Percentiles rank a stretch among this genome's conserved stretches.
These are phyloP conservation scores for Lepidium didymum DNA, from an alignment of 345 rosid genomes.

Conservation along the genomic window DNA sequence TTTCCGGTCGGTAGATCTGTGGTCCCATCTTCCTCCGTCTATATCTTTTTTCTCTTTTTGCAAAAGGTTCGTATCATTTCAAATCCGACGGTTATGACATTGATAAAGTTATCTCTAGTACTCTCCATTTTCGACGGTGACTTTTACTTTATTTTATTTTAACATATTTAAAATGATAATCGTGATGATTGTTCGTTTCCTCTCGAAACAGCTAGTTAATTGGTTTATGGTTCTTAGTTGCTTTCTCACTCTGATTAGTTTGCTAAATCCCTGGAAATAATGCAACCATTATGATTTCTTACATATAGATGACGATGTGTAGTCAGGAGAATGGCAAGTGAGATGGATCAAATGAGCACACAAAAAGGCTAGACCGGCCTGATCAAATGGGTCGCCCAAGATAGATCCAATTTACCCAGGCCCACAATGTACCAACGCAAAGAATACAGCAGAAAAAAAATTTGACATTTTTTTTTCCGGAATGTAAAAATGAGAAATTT, in stretches of 20 bases:
- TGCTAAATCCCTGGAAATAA: not conserved
- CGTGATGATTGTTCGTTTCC: too few species aligned
- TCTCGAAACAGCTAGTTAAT: not conserved
- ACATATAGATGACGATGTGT: not conserved
- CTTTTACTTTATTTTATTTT: not conserved
- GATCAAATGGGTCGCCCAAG: not conserved
- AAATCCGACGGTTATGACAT: not conserved
- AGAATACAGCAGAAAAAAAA: too few species aligned
- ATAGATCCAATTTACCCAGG: not conserved
- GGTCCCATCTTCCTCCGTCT: slow-evolving; percentile 5
- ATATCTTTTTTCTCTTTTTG: not conserved
- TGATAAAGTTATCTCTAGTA: not conserved
- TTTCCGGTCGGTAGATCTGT: slow-evolving; percentile 30
- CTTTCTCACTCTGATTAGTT: not conserved
- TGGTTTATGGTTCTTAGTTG: not conserved
- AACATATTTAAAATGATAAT: too few species aligned
- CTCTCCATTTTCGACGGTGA: not conserved
- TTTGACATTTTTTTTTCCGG: too few species aligned
- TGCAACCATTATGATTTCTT: not conserved
- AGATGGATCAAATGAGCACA: too few species aligned
- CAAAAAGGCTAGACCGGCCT: not conserved
- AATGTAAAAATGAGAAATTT: too few species aligned
- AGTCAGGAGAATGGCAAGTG: too few species aligned
- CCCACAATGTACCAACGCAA: not conserved
- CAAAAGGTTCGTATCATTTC: not conserved